Base-by-base conservation (phyloP, 768 basidiomycete genomes). In the Punctularia strigosozonata region DNA sequence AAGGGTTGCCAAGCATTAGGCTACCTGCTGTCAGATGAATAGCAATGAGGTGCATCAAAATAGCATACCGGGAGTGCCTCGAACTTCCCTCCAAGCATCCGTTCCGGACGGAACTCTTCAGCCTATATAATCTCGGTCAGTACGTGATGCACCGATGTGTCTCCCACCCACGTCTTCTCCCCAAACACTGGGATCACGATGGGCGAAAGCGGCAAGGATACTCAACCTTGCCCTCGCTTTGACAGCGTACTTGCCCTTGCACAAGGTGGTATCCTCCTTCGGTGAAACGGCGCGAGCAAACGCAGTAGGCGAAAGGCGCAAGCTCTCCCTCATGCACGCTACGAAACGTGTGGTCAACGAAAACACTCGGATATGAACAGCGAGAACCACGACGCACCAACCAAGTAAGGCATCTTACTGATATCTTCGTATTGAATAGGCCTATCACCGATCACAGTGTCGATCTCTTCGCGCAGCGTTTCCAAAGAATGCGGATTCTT, bases 21-120 rank as follows among this genome's bases (percentile, higher is more conserved):
- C 65, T 65, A 30, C 10, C 31, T 21, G 2, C 5, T 14, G 31
- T 17, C n/a, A n/a, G n/a, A n/a, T n/a, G n/a, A n/a, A n/a, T n/a
- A n/a, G n/a, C n/a, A n/a, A n/a, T n/a, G n/a, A n/a, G n/a, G n/a
- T n/a, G n/a, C n/a, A n/a, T n/a, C n/a, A n/a, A 13, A 23, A n/a
- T n/a, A 15, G 44, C 60, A 28, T 44, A 58, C 63, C 1, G 69
- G 69, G 6, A 69, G 52, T 7, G 60, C 58, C 47, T 68, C 68
- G 43, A 69, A 72, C 39, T 62, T 62, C n/a, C 64, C 68, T 39
- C 66, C 63, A 24, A 69, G 45, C 66, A 72, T 65, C 10, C 69
- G 56, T 43, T 70, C 69, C 0, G 69, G 69, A n/a, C 48, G 54
- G 52, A 65, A 70, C 38, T 63, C 59, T 5, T 61, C 50, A 4